These are phyloP conservation scores for Salvia splendens DNA, from an alignment of 257 asterid genomes.

Conservation along the genomic window DNA sequence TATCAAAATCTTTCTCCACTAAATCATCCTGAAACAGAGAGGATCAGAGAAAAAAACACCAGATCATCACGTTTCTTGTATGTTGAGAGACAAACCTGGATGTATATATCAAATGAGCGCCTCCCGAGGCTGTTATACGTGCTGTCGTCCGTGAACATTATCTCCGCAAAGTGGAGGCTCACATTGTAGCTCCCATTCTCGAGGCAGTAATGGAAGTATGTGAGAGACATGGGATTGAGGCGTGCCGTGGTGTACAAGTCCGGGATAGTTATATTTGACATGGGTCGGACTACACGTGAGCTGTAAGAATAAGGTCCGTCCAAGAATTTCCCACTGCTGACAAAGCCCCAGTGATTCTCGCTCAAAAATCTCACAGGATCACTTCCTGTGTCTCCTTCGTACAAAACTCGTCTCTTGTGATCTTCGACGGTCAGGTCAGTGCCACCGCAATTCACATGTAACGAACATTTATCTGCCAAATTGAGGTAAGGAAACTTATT, in stretches of 20 bases:
- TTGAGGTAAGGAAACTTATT: not conserved
- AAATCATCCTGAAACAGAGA: constrained; percentile 51
- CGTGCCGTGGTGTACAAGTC: constrained; percentile 65
- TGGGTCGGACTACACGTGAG: constrained; percentile 43
- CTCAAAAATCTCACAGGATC: constrained; percentile 51
- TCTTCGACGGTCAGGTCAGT: constrained; percentile 48
- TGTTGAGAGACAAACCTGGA: constrained; percentile 59
- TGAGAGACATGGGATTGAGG: constrained; percentile 68
- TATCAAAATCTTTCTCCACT: constrained; percentile 64
- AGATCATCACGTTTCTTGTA: not conserved
- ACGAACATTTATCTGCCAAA: constrained; percentile 69
- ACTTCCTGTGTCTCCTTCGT: constrained; percentile 77
- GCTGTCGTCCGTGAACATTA: constrained; percentile 54
- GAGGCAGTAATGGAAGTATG: constrained; percentile 77
- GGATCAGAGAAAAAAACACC: constrained; percentile 24
- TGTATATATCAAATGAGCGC: constrained; percentile 68
- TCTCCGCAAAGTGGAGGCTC: constrained; percentile 77
- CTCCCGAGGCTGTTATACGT: constrained; percentile 71
- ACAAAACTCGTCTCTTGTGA: constrained; percentile 43
- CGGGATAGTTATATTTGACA: constrained; percentile 46
- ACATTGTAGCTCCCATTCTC: constrained; percentile 75
- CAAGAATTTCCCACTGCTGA: constrained; percentile 79
- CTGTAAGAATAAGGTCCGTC: constrained; percentile 51
- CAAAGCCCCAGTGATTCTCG: constrained; percentile 62
- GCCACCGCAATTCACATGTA: constrained; percentile 76